Evolutionary conservation across 495 filamentous ascomycete genomes (phyloP).

Genomic region (Talaromyces thailandensis): DNA sequence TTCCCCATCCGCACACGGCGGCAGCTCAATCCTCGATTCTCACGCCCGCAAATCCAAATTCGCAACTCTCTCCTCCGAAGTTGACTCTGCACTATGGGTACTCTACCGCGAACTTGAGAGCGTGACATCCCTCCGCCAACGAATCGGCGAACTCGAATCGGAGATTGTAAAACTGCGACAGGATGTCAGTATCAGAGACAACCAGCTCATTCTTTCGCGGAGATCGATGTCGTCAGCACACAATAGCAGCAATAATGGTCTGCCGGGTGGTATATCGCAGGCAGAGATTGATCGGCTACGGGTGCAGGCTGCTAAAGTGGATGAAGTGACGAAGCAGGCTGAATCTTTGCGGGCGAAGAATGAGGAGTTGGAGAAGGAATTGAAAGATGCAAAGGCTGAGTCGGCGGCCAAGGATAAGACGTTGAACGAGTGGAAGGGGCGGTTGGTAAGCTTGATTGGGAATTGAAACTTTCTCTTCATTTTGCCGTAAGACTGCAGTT

Average conservation of each 20-base stretch:
- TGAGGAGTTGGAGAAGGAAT: conserved; percentile 4
- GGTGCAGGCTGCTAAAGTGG: background rate
- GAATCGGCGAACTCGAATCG: conserved; percentile 10
- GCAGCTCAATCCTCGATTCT: conserved; percentile 1
- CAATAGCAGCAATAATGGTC: background rate
- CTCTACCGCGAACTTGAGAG: conserved; percentile 13
- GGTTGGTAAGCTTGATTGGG: conserved; percentile 10
- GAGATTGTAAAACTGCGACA: conserved; percentile 7
- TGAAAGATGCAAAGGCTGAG: conserved; percentile 2
- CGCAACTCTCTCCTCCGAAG: conserved; percentile 11
- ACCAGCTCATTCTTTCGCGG: conserved; percentile 8
- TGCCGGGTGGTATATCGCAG: background rate
- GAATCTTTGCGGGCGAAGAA: background rate
- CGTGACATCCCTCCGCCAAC: conserved; percentile 8
- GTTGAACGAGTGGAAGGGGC: conserved; percentile 11
- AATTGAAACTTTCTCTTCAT: background rate
- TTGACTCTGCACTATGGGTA: conserved; percentile 12
- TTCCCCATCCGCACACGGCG: background rate
- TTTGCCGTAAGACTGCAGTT: no score
- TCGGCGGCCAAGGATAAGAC: conserved; percentile 2
- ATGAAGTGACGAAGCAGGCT: background rate
- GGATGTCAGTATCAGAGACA: conserved; percentile 9
- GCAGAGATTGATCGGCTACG: conserved; percentile 2
- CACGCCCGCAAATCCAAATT: conserved; percentile 11
- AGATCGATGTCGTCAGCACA: background rate